These are phyloP conservation scores for Colletotrichum trifolii DNA, from an alignment of 2,329 filamentous ascomycete genomes.

Conservation along the genomic window DNA sequence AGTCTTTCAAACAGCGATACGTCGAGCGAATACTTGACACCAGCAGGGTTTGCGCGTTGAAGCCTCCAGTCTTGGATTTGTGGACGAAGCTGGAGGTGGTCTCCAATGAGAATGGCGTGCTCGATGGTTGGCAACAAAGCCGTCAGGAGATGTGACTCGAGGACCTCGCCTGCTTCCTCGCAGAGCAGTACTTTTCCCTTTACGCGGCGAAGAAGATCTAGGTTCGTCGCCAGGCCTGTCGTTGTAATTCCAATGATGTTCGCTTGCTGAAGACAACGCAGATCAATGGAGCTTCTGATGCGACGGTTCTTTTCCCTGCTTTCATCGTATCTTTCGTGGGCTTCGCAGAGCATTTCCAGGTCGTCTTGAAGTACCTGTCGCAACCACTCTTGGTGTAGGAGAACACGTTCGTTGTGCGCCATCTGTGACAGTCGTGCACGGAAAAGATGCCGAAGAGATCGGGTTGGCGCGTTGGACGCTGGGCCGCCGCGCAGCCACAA, in stretches of 20 bases:
- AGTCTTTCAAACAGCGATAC: conserved; percentile 72
- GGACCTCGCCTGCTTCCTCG: conserved; percentile 76
- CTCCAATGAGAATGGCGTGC: conserved; percentile 72
- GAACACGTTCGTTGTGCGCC: not conserved
- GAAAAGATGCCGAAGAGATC: conserved; percentile 9
- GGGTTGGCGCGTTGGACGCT: not conserved
- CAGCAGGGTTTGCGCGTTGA: conserved; percentile 59
- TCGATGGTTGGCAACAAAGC: conserved; percentile 69
- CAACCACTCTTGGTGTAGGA: conserved; percentile 37
- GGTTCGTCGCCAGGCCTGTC: conserved; percentile 64
- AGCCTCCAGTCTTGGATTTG: conserved; percentile 66
- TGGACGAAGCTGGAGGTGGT: conserved; percentile 71
- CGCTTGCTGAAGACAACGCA: conserved; percentile 50
- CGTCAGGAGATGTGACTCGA: conserved; percentile 72
- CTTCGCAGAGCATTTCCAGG: not conserved
- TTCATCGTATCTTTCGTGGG: conserved; percentile 4
- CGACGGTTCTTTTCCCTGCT: conserved; percentile 33
- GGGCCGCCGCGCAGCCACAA: conserved; percentile 19
- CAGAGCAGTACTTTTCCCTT: conserved; percentile 69
- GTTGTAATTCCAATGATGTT: conserved; percentile 70
- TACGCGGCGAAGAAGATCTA: conserved; percentile 60
- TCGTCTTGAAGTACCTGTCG: conserved; percentile 5
- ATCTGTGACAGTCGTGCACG: not conserved
- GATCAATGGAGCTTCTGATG: conserved; percentile 46
- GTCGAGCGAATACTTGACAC: conserved; percentile 65